These are phyloP conservation scores for Aristolochia californica DNA, from an alignment of 164 flowering plant species.

Conservation along the genomic window DNA sequence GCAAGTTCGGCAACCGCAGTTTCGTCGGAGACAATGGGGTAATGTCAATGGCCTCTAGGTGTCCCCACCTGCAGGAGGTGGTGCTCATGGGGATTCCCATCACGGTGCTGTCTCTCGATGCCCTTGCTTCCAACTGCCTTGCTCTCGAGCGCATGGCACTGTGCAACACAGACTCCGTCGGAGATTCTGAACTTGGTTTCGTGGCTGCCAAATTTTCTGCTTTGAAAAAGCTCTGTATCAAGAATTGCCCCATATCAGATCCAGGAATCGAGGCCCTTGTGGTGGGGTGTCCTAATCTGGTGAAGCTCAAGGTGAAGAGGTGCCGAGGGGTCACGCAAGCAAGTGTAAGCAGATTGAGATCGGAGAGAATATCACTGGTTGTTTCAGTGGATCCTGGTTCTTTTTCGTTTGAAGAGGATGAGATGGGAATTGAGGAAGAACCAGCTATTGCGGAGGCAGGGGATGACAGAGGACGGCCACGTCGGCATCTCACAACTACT, in stretches of 20 bases:
- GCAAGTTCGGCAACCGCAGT: constrained; percentile 13
- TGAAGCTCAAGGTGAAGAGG: constrained; percentile 28
- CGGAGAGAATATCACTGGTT: constrained; percentile 10
- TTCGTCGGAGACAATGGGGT: constrained; percentile 16
- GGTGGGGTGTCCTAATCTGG: constrained; percentile 21
- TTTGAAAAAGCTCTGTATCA: constrained; percentile 25
- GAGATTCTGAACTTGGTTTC: constrained; percentile 17
- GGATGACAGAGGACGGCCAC: background rate
- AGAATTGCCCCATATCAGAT: constrained; percentile 21
- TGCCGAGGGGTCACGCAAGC: constrained; percentile 18
- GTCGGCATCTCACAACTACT: background rate
- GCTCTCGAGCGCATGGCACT: constrained; percentile 21
- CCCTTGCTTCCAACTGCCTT: constrained; percentile 16
- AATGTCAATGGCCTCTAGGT: constrained; percentile 8
- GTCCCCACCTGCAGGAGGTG: constrained; percentile 17
- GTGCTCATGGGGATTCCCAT: constrained; percentile 20
- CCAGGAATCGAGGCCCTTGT: constrained; percentile 16
- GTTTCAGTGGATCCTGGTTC: constrained; percentile 20
- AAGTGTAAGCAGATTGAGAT: constrained; percentile 9
- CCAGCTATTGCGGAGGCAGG: background rate
- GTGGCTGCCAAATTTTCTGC: constrained; percentile 16
- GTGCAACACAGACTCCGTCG: constrained; percentile 20
- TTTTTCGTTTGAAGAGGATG: constrained; percentile 8
- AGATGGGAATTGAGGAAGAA: constrained; percentile 1
- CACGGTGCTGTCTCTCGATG: constrained; percentile 4